Evolutionary conservation across 306 rosid genomes (phyloP), one percentile per base, ranked within the genome.

Genomic region (Ormosia emarginata): DNA sequence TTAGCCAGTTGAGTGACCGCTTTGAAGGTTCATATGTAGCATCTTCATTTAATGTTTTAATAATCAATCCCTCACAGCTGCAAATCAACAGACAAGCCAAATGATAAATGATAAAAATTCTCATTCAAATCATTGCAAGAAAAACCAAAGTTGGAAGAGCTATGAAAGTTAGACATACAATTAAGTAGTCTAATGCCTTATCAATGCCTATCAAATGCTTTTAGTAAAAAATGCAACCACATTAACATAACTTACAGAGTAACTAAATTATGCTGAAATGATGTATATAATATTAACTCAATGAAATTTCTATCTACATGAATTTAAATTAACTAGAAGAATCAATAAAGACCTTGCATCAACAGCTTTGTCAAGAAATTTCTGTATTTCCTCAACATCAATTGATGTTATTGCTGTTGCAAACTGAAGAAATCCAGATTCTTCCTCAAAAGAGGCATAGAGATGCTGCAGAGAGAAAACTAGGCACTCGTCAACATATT

Each of bases 1-100:
- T 95, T 85, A 95, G 87, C 98, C 98, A 95, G 82, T 95, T 95
- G 68, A 69, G 93, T 7, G 99, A 95, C 56, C 98, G 82, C 86
- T 79, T 93, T 84, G 97, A 86, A 83, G 99, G 98, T 87, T 95
- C 99, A 61, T 95, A 95, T 4, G 99, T 92, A 64, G 99, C 92
- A 74, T 95, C 99, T 80, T 88, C 91, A 68, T 83, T 49, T 80
- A 95, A 72, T 53, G 99, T 93, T 85, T 95, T 95, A 76, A 92
- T 91, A 53, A 95, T 95, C 68, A 93, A 87, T 69, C 99, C 99
- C 86, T 95, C 98, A 79, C 93, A 89, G 71, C 98, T 95, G 86
- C 80, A 88, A 66, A 79, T 62, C 63, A 84, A 80, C 82, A 85
- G 84, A 67, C 30, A 63, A 18, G 36, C 36, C 33, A 64, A 58